Percentiles rank a stretch among this genome's conserved stretches.
Conservation (phyloP, 257 asterid species). For the Solanum paucissectum region DNA sequence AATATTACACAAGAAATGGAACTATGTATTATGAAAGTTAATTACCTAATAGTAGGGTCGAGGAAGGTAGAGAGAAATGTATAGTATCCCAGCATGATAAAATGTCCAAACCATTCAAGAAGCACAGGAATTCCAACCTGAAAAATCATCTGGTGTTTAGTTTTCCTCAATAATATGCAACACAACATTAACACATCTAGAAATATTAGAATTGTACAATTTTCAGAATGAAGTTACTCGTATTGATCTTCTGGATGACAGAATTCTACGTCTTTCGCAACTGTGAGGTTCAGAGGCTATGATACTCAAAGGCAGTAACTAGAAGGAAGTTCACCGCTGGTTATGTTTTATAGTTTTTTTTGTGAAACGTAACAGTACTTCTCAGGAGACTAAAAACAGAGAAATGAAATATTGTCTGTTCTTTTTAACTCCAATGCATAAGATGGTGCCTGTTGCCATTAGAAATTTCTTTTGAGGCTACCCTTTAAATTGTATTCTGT, state of each 20-base stretch:
- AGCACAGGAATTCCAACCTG: conserved; percentile 85
- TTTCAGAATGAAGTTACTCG: background rate
- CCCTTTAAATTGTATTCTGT: background rate
- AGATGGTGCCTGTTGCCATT: background rate
- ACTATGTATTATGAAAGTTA: background rate
- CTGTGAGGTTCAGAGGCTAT: background rate
- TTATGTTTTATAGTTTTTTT: background rate
- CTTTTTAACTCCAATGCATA: background rate
- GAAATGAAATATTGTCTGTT: background rate
- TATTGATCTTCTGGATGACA: background rate
- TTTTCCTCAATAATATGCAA: background rate
- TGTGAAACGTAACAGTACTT: background rate
- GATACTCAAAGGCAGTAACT: background rate
- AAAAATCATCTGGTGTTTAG: background rate
- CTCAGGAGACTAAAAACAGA: background rate
- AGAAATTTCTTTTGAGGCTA: background rate
- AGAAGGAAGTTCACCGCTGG: background rate
- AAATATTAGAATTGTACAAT: background rate
- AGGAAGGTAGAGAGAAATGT: conserved; percentile 64
- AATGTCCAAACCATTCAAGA: conserved; percentile 81
- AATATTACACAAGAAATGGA: background rate
- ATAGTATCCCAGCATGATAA: conserved; percentile 74
- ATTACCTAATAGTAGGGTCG: conserved; percentile 68
- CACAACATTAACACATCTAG: background rate
- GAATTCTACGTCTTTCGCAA: background rate